Evolutionary conservation across 192 early-diverging fungal genomes (phyloP).

Genomic region (Allomyces arbusculus): DNA sequence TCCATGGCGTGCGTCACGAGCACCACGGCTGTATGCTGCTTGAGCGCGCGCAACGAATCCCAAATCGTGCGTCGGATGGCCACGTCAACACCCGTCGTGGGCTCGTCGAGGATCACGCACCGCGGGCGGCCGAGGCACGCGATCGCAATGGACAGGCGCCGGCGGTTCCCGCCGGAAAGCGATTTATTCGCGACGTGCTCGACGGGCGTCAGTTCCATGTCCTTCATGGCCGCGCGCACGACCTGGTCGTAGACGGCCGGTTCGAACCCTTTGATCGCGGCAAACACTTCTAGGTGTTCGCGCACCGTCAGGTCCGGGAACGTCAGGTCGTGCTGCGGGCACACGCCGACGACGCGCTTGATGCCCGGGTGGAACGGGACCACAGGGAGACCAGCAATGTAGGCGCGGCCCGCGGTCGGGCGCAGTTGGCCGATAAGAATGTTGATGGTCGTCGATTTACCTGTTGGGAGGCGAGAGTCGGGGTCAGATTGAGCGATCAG

Average conservation of each 20-base stretch:
- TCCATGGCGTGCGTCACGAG: slow-evolving; percentile 20
- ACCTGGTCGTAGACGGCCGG: slow-evolving; percentile 5
- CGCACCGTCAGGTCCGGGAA: slow-evolving; percentile 14
- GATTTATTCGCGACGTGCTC: slow-evolving; percentile 9
- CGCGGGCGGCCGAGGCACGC: slow-evolving; percentile 7
- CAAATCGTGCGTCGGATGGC: slow-evolving; percentile 27
- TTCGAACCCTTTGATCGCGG: slow-evolving; percentile 13
- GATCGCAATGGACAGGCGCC: slow-evolving; percentile 6
- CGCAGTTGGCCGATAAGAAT: neutral
- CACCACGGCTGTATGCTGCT: slow-evolving; percentile 15
- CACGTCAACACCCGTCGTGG: slow-evolving; percentile 21
- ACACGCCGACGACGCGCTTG: slow-evolving; percentile 18
- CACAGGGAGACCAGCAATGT: slow-evolving; percentile 11
- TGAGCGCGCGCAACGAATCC: slow-evolving; percentile 21
- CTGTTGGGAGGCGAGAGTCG: neutral
- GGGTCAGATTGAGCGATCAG: too few relatives aligned
- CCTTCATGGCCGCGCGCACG: slow-evolving; percentile 10
- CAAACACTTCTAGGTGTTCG: slow-evolving; percentile 20
- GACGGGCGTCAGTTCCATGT: slow-evolving; percentile 11
- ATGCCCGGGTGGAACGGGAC: slow-evolving; percentile 13
- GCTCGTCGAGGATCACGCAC: slow-evolving; percentile 13
- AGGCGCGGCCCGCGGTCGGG: neutral
- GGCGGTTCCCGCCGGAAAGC: slow-evolving; percentile 9
- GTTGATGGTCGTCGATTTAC: neutral
- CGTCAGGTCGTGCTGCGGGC: slow-evolving; percentile 18